Evolutionary conservation across 768 basidiomycete genomes (phyloP).

Genomic region (Chalciporus sphaerocephalus): DNA sequence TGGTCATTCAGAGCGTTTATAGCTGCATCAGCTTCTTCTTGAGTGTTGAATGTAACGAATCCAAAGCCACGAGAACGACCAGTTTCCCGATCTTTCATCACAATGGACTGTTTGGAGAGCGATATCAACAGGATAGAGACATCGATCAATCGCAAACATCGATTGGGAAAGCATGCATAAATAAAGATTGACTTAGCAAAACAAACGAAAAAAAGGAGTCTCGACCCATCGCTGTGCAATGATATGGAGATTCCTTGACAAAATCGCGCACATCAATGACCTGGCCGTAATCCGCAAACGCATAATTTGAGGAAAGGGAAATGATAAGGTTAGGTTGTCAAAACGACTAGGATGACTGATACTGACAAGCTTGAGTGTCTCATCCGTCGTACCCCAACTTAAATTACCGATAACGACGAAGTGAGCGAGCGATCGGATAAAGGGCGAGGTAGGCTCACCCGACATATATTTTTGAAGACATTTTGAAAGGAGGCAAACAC

Average conservation of each 20-base stretch:
- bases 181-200: slow-evolving; percentile 25
- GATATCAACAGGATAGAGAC: slow-evolving; percentile 7
- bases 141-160: slow-evolving; percentile 1
- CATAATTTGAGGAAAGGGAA: slow-evolving; percentile 23
- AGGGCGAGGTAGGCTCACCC: slow-evolving; percentile 21
- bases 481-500: slow-evolving; percentile 13
- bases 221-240: slow-evolving; percentile 30
- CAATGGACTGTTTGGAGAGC: slow-evolving; percentile 25
- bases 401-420: slow-evolving; percentile 22
- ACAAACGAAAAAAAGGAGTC: slow-evolving; percentile 19
- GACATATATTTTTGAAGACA: slow-evolving; percentile 32
- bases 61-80: slow-evolving; percentile 57
- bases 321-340: neutral
- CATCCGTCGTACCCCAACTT: slow-evolving; percentile 33
- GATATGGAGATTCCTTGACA: slow-evolving; percentile 28
- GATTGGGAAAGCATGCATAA: slow-evolving; percentile 23
- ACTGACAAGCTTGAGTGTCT: slow-evolving; percentile 23
- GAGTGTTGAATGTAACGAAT: slow-evolving; percentile 41
- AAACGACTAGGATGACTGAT: neutral
- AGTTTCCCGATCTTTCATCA: slow-evolving; percentile 51
- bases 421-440: slow-evolving; percentile 1
- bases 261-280: slow-evolving; percentile 48
- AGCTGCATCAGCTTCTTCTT: slow-evolving; percentile 40
- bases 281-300: slow-evolving; percentile 41
- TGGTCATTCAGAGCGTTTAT: slow-evolving; percentile 45